Percentiles rank a stretch among this genome's conserved stretches.
Conservation (phyloP, 768 basidiomycete genomes). For the Rhizopogon sp. region DNA sequence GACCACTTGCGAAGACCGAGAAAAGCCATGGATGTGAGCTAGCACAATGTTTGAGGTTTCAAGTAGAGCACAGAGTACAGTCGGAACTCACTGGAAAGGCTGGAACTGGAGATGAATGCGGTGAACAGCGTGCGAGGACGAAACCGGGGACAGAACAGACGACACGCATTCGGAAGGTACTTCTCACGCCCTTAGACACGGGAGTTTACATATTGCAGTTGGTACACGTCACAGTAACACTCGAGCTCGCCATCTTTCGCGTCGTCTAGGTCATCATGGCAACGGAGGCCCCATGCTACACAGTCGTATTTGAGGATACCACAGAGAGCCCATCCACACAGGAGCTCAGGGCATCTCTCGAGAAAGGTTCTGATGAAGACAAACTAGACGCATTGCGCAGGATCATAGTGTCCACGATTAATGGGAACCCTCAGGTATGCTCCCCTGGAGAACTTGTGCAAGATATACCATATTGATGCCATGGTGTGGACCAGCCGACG, state of each 20-base stretch:
- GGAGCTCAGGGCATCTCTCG: slow-evolving; percentile 76
- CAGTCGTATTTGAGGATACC: slow-evolving; percentile 68
- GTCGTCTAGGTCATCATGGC: slow-evolving; percentile 14
- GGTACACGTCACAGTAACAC: neutral
- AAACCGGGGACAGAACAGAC: slow-evolving; percentile 15
- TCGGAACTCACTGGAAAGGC: neutral
- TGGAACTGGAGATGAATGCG: neutral
- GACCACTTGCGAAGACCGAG: slow-evolving; percentile 80
- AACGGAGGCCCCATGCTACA: slow-evolving; percentile 71
- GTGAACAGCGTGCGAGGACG: slow-evolving; percentile 7
- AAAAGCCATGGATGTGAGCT: slow-evolving; percentile 52
- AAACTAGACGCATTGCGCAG: slow-evolving; percentile 94
- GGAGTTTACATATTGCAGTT: neutral
- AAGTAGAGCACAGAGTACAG: neutral
- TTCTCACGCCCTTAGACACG: slow-evolving; percentile 15
- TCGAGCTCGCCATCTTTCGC: neutral
- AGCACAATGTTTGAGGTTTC: neutral
- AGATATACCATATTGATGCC: neutral
- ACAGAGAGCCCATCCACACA: slow-evolving; percentile 73
- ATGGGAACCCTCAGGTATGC: slow-evolving; percentile 87
- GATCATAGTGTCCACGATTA: slow-evolving; percentile 91
- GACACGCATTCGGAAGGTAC: slow-evolving; percentile 5
- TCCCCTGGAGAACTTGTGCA: neutral
- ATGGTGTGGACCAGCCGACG: slow-evolving; percentile 51
- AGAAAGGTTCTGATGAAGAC: slow-evolving; percentile 96